Evolutionary conservation across 2,329 filamentous ascomycete genomes (phyloP).

Genomic region (Apiospora arundinis): DNA sequence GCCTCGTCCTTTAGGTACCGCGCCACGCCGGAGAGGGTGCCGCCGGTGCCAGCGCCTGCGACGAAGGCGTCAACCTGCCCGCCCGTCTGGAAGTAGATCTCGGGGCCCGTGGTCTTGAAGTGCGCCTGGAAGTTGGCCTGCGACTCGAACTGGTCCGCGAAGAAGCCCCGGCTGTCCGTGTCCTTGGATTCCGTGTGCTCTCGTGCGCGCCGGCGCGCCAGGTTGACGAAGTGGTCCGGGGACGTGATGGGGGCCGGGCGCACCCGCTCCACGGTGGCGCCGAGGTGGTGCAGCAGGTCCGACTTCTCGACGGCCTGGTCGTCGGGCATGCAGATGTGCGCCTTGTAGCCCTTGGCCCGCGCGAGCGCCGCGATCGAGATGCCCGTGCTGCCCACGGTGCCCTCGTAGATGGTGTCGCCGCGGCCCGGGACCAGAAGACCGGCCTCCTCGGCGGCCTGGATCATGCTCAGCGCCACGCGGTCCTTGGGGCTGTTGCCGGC

Average conservation of each 20-base stretch:
- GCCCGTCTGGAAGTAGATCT: slow-evolving; percentile 81
- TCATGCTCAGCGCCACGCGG: slow-evolving; percentile 90
- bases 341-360: slow-evolving; percentile 85
- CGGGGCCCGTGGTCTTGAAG: slow-evolving; percentile 81
- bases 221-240: slow-evolving; percentile 91
- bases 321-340: slow-evolving; percentile 96
- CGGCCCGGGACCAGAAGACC: slow-evolving; percentile 79
- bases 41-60: slow-evolving; percentile 91
- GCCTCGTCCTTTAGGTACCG: slow-evolving; percentile 77
- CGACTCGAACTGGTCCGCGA: slow-evolving; percentile 96
- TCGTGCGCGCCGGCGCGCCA: slow-evolving; percentile 76
- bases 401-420: slow-evolving; percentile 96
- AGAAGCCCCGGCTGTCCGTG: slow-evolving; percentile 80
- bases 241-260: slow-evolving; percentile 93
- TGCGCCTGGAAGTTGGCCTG: slow-evolving; percentile 89
- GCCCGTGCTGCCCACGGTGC: slow-evolving; percentile 93
- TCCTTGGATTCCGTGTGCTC: slow-evolving; percentile 69
- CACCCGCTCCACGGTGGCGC: slow-evolving; percentile 91
- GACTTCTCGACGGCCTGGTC: slow-evolving; percentile 91
- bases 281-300: slow-evolving; percentile 85
- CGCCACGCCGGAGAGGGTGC: slow-evolving; percentile 88
- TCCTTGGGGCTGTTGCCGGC: slow-evolving; percentile 95
- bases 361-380: slow-evolving; percentile 93
- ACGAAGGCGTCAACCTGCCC: slow-evolving; percentile 86
- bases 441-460: slow-evolving; percentile 77